Percentiles rank a stretch among this genome's conserved stretches.
These are phyloP conservation scores for Colletotrichum sp. DNA, from an alignment of 2,329 filamentous ascomycete species.

Conservation along the genomic window DNA sequence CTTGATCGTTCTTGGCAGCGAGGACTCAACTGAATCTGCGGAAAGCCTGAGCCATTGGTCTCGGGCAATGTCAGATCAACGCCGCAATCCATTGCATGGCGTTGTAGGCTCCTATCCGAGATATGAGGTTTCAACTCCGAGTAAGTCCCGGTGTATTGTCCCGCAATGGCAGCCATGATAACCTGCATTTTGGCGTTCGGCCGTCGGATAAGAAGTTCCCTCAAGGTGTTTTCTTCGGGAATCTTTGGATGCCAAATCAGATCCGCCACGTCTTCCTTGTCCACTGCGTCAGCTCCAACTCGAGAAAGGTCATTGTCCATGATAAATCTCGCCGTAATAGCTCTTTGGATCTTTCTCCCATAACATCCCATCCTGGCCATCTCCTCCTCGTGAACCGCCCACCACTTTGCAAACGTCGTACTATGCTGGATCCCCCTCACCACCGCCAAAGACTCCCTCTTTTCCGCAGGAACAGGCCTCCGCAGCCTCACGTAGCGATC, in stretches of 20 bases:
- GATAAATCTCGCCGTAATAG: conserved; percentile 25
- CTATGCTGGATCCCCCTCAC: conserved; percentile 40
- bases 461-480: not conserved
- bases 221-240: conserved; percentile 39
- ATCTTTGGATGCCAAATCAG: conserved; percentile 45
- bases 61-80: not conserved
- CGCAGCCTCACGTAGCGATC: not conserved
- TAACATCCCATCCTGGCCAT: not conserved
- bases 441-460: not conserved
- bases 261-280: conserved; percentile 31
- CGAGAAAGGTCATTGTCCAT: conserved; percentile 32
- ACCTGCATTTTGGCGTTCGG: conserved; percentile 39
- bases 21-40: rapidly evolving
- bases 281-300: conserved; percentile 23
- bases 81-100: not conserved
- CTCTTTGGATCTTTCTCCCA: not conserved
- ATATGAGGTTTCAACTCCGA: not conserved
- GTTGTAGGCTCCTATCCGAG: not conserved
- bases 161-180: conserved; percentile 41
- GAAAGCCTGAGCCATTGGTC: not conserved
- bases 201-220: conserved; percentile 32
- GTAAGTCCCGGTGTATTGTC: conserved; percentile 26
- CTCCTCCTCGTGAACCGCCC: conserved; percentile 1
- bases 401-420: conserved; percentile 40
- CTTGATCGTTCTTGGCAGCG: not conserved